Percentiles rank a stretch among this genome's conserved stretches.
Conservation (phyloP, 2,329 filamentous ascomycete species). For the Trichoderma endophyticum region DNA sequence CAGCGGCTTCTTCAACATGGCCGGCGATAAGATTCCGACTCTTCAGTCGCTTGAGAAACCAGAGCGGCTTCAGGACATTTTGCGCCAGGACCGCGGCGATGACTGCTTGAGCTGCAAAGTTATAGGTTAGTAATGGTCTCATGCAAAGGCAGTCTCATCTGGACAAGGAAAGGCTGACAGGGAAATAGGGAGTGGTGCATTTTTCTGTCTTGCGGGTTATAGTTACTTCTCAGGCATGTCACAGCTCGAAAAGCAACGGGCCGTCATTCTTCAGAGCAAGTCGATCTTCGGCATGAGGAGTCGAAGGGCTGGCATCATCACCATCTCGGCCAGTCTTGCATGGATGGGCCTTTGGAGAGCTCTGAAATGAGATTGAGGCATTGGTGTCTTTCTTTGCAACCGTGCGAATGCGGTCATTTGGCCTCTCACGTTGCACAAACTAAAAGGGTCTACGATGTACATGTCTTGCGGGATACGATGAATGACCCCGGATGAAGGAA, state of each 20-base stretch:
- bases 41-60: slow-evolving; percentile 56
- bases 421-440: background rate
- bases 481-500: background rate
- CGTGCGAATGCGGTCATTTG: background rate
- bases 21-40: slow-evolving; percentile 44
- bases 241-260: slow-evolving; percentile 65
- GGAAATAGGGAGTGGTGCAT: slow-evolving; percentile 64
- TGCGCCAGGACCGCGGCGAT: slow-evolving; percentile 55
- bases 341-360: slow-evolving; percentile 70
- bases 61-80: slow-evolving; percentile 57
- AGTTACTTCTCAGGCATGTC: slow-evolving; percentile 72
- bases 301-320: slow-evolving; percentile 62
- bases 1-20: slow-evolving; percentile 27
- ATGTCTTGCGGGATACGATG: background rate
- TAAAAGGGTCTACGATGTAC: background rate
- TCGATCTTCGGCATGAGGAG: slow-evolving; percentile 71
- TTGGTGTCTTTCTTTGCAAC: too few relatives aligned
- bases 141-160: background rate
- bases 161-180: background rate
- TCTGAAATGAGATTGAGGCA: slow-evolving; percentile 45
- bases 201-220: slow-evolving; percentile 72
- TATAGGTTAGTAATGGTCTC: slow-evolving; percentile 53
- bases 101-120: slow-evolving; percentile 71
- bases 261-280: slow-evolving; percentile 64
- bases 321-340: slow-evolving; percentile 64